These are phyloP conservation scores for Beta macrorhiza DNA, from an alignment of 179 eudicot genomes.

Conservation along the genomic window DNA sequence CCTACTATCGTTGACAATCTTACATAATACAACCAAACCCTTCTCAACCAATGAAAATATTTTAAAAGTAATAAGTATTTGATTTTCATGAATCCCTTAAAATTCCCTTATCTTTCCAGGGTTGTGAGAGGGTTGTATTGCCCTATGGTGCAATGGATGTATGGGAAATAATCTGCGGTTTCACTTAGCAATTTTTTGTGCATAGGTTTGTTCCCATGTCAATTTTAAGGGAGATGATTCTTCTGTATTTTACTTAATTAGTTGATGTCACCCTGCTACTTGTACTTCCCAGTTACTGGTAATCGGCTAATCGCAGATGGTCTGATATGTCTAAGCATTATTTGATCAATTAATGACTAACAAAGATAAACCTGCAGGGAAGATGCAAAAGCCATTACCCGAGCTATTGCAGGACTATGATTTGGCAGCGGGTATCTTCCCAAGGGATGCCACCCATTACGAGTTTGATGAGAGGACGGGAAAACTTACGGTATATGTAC, in stretches of 20 bases:
- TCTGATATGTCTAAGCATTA: background rate
- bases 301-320: background rate
- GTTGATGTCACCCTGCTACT: background rate
- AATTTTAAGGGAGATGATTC: background rate
- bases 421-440: constrained; percentile 79
- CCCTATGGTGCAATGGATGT: too few relatives aligned
- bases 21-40: too few relatives aligned
- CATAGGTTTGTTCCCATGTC: background rate
- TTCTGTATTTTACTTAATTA: background rate
- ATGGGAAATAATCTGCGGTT: background rate
- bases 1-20: too few relatives aligned
- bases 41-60: too few relatives aligned
- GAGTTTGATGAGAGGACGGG: constrained; percentile 82
- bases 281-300: background rate
- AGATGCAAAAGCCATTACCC: constrained; percentile 83
- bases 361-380: constrained; percentile 44
- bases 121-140: too few relatives aligned
- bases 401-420: constrained; percentile 83
- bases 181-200: background rate
- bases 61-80: too few relatives aligned
- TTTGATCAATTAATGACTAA: background rate
- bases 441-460: constrained; percentile 91
- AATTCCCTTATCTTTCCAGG: too few relatives aligned
- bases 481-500: constrained; percentile 72
- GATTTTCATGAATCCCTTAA: too few relatives aligned